Evolutionary conservation across 306 rosid species (phyloP).

Genomic region (Quercus mongolica): DNA sequence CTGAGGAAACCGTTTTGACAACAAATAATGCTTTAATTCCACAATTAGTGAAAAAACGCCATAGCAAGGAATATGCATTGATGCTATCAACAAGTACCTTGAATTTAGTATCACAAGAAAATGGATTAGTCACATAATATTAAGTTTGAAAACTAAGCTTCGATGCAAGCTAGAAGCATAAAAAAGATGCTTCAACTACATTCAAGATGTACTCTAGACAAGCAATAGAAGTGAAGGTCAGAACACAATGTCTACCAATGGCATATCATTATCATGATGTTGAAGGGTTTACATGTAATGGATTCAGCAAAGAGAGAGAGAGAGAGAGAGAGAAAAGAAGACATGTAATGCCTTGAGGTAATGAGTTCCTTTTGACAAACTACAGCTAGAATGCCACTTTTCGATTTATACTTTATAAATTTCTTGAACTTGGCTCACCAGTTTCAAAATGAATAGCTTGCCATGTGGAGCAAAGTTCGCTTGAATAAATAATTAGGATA

Average conservation of each 20-base stretch:
- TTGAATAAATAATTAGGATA: not conserved
- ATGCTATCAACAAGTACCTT: slow-evolving; percentile 43
- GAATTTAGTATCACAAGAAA: slow-evolving; percentile 1
- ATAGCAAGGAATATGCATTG: slow-evolving; percentile 46
- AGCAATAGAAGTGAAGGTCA: not conserved
- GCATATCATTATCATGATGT: not conserved
- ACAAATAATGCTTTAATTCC: slow-evolving; percentile 19
- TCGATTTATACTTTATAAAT: not conserved
- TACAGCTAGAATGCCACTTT: not conserved
- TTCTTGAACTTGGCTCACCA: not conserved
- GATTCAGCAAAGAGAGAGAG: too few relatives aligned
- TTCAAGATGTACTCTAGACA: too few relatives aligned
- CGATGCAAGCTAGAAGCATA: too few relatives aligned
- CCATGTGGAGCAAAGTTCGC: not conserved
- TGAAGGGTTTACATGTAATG: not conserved
- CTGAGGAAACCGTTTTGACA: slow-evolving; percentile 32
- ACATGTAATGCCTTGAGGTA: not conserved
- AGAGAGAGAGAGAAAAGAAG: too few relatives aligned
- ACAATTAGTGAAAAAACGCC: slow-evolving; percentile 23
- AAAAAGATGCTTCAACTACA: not conserved
- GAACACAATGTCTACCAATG: not conserved
- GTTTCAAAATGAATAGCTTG: not conserved
- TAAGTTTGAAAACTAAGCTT: not conserved
- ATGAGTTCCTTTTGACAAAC: not conserved
- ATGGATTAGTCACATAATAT: not conserved